Evolutionary conservation across 192 early-diverging fungal species (phyloP).

Genomic region (Geranomyces michiganensis): DNA sequence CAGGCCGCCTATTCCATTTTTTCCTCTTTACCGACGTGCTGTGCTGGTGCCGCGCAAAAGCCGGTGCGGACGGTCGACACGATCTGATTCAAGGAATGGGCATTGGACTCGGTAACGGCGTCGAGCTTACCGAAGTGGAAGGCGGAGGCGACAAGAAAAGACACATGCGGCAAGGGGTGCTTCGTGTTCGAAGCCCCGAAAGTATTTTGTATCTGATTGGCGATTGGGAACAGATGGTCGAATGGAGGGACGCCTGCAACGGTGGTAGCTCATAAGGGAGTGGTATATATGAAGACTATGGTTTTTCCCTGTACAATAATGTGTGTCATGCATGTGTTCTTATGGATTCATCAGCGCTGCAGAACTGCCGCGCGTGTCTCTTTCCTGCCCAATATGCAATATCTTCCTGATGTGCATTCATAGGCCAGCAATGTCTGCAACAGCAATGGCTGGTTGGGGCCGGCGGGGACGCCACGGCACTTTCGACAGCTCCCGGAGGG

Average conservation of each 20-base stretch:
- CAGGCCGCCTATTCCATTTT: constrained; percentile 43
- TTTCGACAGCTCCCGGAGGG: no score
- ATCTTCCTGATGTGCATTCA: no score
- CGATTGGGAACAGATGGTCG: constrained; percentile 28
- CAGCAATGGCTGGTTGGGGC: no score
- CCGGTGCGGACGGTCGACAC: constrained; percentile 22
- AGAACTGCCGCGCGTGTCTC: no score
- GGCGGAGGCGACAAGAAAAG: constrained; percentile 4
- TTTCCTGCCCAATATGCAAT: no score
- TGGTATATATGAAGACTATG: no score
- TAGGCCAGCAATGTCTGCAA: no score
- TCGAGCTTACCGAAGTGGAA: constrained; percentile 23
- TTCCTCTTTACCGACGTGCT: constrained; percentile 52
- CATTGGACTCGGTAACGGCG: constrained; percentile 12
- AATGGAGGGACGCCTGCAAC: constrained; percentile 27
- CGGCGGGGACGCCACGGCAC: no score
- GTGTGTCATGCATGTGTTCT: no score
- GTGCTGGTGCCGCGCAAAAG: constrained; percentile 46
- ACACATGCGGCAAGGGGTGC: constrained; percentile 27
- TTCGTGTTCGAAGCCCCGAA: constrained; percentile 42
- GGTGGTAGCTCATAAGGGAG: no score
- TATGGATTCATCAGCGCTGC: no score
- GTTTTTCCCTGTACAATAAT: no score
- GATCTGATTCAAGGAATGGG: constrained; percentile 26
- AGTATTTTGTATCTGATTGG: constrained; percentile 49